Base-by-base conservation (phyloP, 2,329 filamentous ascomycete species). In the Niveomyces coronatus region DNA sequence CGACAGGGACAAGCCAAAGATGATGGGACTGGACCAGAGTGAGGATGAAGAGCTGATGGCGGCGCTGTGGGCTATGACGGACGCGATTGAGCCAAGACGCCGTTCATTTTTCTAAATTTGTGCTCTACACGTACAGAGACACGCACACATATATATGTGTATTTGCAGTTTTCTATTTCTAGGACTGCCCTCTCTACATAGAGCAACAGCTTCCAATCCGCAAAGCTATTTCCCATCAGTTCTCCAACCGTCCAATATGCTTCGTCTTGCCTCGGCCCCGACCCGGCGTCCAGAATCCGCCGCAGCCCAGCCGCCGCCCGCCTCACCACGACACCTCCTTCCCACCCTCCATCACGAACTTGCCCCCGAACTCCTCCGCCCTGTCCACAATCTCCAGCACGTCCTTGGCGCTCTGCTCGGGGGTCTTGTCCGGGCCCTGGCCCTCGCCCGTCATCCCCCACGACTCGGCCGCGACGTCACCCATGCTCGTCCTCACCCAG, bases 351-450 rank as follows among this genome's bases (percentile, higher is more conserved):
- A 47, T 53, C 2, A 61, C 24, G 26, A 62, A 60, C 39, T 55
- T 58, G 9, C 60, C 60, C 1, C 53, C 55, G 1, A 41, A 37
- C 3, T 34, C 53, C 17, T 60, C 58, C 13, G 59, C 58, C 3
- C 43, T 47, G 22, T 65, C 63, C 27, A 64, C 54, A 1, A 64
- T 42, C 10, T 48, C 31, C 1, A 66, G 42, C 34, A 62, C 52
- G 0, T 55, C 54, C 19, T 35, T 24, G 0, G 58, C 55, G 15
- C 58, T 60, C 1, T 50, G 47, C 3, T 62, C 56, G 4, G 62
- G 39, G 17, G 30, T 33, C 2, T 48, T 50, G 7, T 50, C 48
- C 1, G 55, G 54, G 4, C 53, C 39, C 6, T 29, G 49, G 0
- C 38, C 47, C 3, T 42, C 35, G n/a, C n/a, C n/a, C 4, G 43